Percentiles rank a stretch among this genome's conserved stretches.
Evolutionary conservation across 2,329 filamentous ascomycete species (phyloP).

Genomic region (Ilyonectria destructans): DNA sequence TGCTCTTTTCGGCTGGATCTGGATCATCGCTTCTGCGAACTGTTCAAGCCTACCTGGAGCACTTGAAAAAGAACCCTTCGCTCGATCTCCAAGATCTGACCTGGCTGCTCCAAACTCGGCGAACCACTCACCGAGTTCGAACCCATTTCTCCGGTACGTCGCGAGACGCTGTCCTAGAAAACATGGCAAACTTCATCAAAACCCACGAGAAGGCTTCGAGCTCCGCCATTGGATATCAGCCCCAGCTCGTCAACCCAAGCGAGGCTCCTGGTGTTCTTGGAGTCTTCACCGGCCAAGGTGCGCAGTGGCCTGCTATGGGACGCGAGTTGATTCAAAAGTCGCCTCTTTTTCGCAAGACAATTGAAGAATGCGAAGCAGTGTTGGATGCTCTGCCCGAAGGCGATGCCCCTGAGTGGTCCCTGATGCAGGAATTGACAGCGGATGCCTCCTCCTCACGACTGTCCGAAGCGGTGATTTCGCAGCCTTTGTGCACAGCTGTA

Average conservation of each 20-base stretch:
- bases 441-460: constrained; percentile 35
- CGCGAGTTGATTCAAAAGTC: constrained; percentile 47
- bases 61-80: constrained; percentile 10
- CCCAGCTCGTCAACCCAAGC: constrained; percentile 24
- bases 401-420: constrained; percentile 47
- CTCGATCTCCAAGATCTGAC: constrained; percentile 20
- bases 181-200: constrained; percentile 22
- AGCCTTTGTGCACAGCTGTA: constrained; percentile 51
- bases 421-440: constrained; percentile 46
- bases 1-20: constrained; percentile 27
- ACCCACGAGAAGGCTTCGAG: constrained; percentile 8
- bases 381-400: constrained; percentile 37
- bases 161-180: constrained; percentile 16
- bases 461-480: constrained; percentile 48
- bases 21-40: constrained; percentile 23
- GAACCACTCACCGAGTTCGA: constrained; percentile 24
- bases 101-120: constrained; percentile 22
- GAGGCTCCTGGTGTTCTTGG: constrained; percentile 27
- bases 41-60: constrained; percentile 13
- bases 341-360: constrained; percentile 29
- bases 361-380: constrained; percentile 44
- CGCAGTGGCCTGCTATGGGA: constrained; percentile 54
- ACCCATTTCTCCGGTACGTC: constrained; percentile 22
- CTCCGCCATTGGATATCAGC: constrained; percentile 14
- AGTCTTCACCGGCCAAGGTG: constrained; percentile 55